These are phyloP conservation scores for Ceratobasidium sp. DNA, from an alignment of 1,284 basidiomycete genomes.

Conservation along the genomic window DNA sequence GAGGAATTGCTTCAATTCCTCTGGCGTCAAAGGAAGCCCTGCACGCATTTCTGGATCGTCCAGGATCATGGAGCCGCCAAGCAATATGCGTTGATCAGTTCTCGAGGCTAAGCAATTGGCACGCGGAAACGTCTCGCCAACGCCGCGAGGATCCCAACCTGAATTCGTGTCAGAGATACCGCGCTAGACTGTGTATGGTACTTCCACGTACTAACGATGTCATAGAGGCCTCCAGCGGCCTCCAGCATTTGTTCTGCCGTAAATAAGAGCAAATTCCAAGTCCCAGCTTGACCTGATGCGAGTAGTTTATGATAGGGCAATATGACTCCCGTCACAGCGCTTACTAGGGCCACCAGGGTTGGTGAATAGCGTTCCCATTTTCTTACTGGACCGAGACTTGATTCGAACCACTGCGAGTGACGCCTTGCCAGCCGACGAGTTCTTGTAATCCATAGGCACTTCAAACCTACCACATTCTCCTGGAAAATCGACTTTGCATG, in stretches of 20 bases:
- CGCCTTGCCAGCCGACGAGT: slow-evolving; percentile 34
- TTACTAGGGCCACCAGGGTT: slow-evolving; percentile 29
- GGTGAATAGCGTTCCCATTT: slow-evolving; percentile 29
- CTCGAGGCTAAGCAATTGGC: slow-evolving; percentile 31
- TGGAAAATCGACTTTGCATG: no score
- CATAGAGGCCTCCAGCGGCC: background rate
- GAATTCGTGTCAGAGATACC: no score
- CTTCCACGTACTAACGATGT: slow-evolving; percentile 27
- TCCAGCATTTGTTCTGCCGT: background rate
- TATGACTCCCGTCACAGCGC: no score
- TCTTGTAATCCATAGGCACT: slow-evolving; percentile 35
- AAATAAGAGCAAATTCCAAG: background rate
- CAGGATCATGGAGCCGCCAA: background rate
- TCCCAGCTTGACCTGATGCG: background rate
- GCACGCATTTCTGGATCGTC: slow-evolving; percentile 36
- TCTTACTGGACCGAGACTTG: background rate
- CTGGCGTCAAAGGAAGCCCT: slow-evolving; percentile 22
- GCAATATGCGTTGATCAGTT: background rate
- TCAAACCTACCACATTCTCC: slow-evolving; percentile 22
- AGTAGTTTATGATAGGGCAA: no score
- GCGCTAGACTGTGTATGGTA: background rate
- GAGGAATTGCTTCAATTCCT: no score
- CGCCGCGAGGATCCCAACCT: slow-evolving; percentile 38
- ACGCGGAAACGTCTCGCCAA: background rate
- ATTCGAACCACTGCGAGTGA: background rate